phyloP scores from a whole-genome alignment of 139 green algal species.

The Yamagishiella unicocca region DNA sequence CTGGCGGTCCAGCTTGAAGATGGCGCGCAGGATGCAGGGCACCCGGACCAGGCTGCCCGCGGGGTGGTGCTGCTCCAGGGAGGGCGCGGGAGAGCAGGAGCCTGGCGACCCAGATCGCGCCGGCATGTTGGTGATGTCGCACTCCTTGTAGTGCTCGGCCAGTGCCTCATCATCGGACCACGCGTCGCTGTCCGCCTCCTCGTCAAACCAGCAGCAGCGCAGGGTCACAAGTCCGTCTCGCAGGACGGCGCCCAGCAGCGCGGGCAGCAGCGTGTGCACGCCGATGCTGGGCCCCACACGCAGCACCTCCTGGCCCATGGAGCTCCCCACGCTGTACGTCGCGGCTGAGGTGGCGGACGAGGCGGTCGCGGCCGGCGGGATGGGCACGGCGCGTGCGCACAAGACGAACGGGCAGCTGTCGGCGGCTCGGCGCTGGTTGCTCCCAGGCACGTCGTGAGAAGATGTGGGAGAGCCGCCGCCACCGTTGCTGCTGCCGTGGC shows the following conservation, averaged over 20 bases:
- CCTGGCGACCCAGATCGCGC: background rate
- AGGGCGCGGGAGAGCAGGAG: too few species aligned
- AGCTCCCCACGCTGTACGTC: background rate
- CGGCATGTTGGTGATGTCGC: background rate
- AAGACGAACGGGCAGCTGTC: background rate
- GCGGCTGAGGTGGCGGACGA: background rate
- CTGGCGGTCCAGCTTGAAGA: constrained; percentile 42
- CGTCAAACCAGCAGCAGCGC: constrained; percentile 24
- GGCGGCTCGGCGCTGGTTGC: background rate
- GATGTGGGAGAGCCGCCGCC: background rate
- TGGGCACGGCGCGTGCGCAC: constrained; percentile 34
- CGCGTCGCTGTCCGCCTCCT: background rate
- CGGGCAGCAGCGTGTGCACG: constrained; percentile 14
- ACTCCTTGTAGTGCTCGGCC: background rate
- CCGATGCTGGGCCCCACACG: constrained; percentile 5
- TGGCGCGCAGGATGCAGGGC: constrained; percentile 30
- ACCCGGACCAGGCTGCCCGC: constrained; percentile 27
- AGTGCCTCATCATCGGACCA: background rate
- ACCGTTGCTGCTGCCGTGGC: background rate
- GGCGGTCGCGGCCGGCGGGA: background rate
- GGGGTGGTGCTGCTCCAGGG: background rate
- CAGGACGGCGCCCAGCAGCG: constrained; percentile 26
- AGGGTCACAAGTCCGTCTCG: constrained; percentile 29
- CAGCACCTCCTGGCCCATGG: constrained; percentile 38
- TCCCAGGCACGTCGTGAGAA: background rate